Evolutionary conservation across 371 early-diverging fungal genomes (phyloP).

Genomic region (Umbelopsis sp.): DNA sequence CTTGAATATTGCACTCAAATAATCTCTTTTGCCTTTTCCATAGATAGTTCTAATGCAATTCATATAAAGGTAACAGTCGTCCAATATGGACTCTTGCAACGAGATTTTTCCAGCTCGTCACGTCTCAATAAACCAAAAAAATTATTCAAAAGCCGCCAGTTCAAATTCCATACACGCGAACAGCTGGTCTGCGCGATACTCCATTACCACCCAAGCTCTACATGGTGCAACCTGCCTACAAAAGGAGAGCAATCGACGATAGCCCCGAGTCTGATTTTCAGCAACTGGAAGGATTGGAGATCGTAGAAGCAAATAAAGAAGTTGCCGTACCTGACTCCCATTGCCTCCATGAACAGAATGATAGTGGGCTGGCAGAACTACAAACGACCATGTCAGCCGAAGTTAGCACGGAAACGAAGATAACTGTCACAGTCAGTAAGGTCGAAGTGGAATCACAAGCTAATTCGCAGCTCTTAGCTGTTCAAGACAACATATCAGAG

Average conservation of each 20-base stretch:
- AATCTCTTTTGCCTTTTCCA: too few relatives aligned
- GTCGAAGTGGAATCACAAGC: not conserved
- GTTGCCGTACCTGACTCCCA: not conserved
- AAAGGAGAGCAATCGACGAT: conserved; percentile 1
- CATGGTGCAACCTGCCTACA: conserved; percentile 15
- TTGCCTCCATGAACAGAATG: not conserved
- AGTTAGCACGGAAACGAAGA: too few relatives aligned
- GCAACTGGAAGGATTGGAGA: not conserved
- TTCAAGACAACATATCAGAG: not conserved
- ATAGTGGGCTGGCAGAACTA: not conserved
- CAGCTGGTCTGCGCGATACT: too few relatives aligned
- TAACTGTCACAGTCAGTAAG: not conserved
- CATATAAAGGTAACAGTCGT: too few relatives aligned
- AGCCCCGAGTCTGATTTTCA: not conserved
- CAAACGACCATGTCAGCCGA: not conserved
- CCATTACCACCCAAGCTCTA: not conserved
- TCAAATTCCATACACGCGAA: too few relatives aligned
- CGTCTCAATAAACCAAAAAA: too few relatives aligned
- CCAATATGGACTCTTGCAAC: too few relatives aligned
- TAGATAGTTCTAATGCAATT: too few relatives aligned
- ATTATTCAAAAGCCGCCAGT: too few relatives aligned
- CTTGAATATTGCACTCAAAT: too few relatives aligned
- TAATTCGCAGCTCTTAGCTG: not conserved
- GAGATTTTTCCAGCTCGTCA: too few relatives aligned
- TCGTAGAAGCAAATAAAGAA: not conserved